These are phyloP conservation scores for Calycina marina DNA, from an alignment of 2,329 filamentous ascomycete species.

Conservation along the genomic window DNA sequence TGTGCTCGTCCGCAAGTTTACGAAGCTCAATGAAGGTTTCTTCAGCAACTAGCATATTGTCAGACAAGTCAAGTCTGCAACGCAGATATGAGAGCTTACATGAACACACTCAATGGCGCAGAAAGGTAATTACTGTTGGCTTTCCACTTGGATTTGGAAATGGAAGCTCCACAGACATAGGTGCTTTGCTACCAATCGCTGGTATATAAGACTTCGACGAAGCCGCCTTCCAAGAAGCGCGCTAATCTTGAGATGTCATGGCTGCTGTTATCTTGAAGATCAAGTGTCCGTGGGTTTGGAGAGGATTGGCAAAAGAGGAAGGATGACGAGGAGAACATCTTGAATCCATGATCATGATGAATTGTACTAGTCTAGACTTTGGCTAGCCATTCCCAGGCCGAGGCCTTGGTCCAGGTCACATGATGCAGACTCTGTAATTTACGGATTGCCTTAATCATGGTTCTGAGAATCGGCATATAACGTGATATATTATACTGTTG, in stretches of 20 bases:
- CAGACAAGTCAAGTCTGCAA: background rate
- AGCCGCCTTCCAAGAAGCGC: slow-evolving; percentile 15
- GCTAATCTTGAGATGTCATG: slow-evolving; percentile 22
- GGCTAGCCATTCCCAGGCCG: too few relatives aligned
- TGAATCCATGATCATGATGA: background rate
- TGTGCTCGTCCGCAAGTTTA: slow-evolving; percentile 33
- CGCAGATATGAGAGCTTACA: slow-evolving; percentile 33
- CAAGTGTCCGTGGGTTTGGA: too few relatives aligned
- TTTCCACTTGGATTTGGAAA: slow-evolving; percentile 35
- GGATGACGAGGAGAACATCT: too few relatives aligned
- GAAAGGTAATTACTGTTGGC: slow-evolving; percentile 49
- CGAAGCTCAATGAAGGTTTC: slow-evolving; percentile 46
- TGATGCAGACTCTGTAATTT: too few relatives aligned
- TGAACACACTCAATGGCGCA: slow-evolving; percentile 61
- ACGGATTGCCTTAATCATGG: too few relatives aligned
- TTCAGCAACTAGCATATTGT: slow-evolving; percentile 31
- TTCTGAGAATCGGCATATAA: too few relatives aligned
- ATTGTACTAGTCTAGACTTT: background rate
- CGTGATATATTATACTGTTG: too few relatives aligned
- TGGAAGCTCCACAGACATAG: slow-evolving; percentile 34
- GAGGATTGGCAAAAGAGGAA: too few relatives aligned
- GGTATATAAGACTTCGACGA: slow-evolving; percentile 31
- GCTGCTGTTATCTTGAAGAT: slow-evolving; percentile 1
- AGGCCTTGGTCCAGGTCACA: too few relatives aligned
- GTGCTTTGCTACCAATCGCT: slow-evolving; percentile 38